Conservation (phyloP, 768 basidiomycete species). For the Amanita phalloides region DNA sequence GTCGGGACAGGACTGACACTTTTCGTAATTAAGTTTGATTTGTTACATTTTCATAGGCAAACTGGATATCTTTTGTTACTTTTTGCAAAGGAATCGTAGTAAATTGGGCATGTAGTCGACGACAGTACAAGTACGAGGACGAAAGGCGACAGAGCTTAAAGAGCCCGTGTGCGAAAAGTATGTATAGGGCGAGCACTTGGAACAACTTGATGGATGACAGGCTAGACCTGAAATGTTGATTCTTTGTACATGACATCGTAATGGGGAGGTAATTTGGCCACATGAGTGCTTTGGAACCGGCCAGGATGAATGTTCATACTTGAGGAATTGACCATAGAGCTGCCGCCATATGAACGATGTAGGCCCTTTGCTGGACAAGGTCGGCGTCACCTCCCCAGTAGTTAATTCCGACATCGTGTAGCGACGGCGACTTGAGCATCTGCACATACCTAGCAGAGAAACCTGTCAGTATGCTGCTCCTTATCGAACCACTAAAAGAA, state of each 20-base stretch:
- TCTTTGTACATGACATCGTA: constrained; percentile 95
- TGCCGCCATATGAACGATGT: constrained; percentile 90
- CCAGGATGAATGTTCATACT: constrained; percentile 87
- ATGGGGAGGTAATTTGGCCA: too few relatives aligned
- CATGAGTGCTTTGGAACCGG: constrained; percentile 84
- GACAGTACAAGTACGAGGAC: too few relatives aligned
- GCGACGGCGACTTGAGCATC: constrained; percentile 80
- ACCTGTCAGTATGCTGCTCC: not conserved
- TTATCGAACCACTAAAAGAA: not conserved
- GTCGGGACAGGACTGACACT: too few relatives aligned
- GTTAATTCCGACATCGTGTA: constrained; percentile 84
- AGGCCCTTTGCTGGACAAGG: constrained; percentile 86
- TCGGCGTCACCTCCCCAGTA: constrained; percentile 80
- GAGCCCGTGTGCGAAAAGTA: too few relatives aligned
- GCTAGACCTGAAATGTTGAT: constrained; percentile 80
- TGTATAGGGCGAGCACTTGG: constrained; percentile 91
- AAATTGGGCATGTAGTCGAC: too few relatives aligned
- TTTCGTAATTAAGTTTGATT: too few relatives aligned
- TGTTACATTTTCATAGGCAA: too few relatives aligned
- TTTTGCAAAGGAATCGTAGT: too few relatives aligned
- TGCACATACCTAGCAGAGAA: constrained; percentile 66
- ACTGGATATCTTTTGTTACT: too few relatives aligned
- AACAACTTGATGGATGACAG: constrained; percentile 89
- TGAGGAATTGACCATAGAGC: constrained; percentile 82
- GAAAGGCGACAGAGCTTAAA: too few relatives aligned